Percentiles rank a stretch among this genome's conserved stretches.
phyloP scores from a whole-genome alignment of 2,329 filamentous ascomycete genomes.

The Akanthomyces lecanii region DNA sequence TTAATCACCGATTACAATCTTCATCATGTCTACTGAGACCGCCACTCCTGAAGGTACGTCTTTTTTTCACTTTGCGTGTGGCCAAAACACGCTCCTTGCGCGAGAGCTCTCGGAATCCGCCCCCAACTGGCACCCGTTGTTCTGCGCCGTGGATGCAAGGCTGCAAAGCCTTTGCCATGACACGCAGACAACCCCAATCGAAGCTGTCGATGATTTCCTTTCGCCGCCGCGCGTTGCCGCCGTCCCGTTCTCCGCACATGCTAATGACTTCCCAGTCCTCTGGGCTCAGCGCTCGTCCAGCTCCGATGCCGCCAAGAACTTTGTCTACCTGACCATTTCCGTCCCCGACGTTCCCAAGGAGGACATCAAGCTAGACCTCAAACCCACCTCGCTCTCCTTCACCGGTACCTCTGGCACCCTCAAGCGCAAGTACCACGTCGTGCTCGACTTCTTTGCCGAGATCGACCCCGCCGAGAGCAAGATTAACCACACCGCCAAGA shows the following conservation, averaged over 20 bases:
- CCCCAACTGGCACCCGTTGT: not conserved
- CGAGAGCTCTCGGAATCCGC: not conserved
- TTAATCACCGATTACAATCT: slow-evolving; percentile 13
- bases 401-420: slow-evolving; percentile 76
- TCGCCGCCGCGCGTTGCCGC: not conserved
- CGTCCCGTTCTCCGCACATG: not conserved
- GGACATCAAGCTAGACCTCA: slow-evolving; percentile 77
- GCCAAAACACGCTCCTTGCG: not conserved
- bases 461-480: slow-evolving; percentile 83
- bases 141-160: not conserved
- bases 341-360: slow-evolving; percentile 77
- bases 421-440: slow-evolving; percentile 81
- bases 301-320: slow-evolving; percentile 80
- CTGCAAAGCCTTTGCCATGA: not conserved
- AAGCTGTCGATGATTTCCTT: not conserved
- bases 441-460: slow-evolving; percentile 83
- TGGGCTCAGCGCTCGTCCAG: slow-evolving; percentile 95
- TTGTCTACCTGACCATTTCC: slow-evolving; percentile 87
- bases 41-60: slow-evolving; percentile 36
- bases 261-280: slow-evolving; percentile 59
- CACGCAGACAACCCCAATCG: not conserved
- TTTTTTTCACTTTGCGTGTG: not conserved
- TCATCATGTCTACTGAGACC: slow-evolving; percentile 26
- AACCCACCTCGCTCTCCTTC: slow-evolving; percentile 73
- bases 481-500: slow-evolving; percentile 82